phyloP scores from a whole-genome alignment of 306 rosid species.

The Cicer chorassanicum region DNA sequence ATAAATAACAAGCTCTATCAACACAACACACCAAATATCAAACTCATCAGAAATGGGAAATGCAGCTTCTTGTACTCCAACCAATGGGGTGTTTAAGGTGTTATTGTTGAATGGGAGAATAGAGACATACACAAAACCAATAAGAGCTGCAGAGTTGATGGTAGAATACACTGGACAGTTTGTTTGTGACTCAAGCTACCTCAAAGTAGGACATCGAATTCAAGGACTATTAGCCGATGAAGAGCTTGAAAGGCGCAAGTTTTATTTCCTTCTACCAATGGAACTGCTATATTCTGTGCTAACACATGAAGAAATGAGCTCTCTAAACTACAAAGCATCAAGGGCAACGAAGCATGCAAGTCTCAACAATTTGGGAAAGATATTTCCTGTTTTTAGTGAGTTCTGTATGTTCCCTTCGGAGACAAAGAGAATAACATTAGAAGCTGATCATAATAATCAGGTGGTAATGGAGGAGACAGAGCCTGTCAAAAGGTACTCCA shows the following conservation, averaged over 20 bases:
- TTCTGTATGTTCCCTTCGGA: conserved; percentile 66
- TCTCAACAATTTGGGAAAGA: conserved; percentile 64
- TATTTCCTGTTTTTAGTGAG: conserved; percentile 70
- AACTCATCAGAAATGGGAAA: conserved; percentile 67
- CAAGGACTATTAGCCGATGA: conserved; percentile 76
- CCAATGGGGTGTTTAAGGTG: conserved; percentile 59
- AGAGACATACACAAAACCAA: conserved; percentile 56
- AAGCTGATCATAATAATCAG: conserved; percentile 4
- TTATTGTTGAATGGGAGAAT: conserved; percentile 62
- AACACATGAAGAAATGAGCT: conserved; percentile 76
- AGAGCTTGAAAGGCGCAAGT: conserved; percentile 56
- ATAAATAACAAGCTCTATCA: conserved; percentile 47
- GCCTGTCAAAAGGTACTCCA: conserved; percentile 55
- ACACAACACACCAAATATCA: background rate
- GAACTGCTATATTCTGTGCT: conserved; percentile 83
- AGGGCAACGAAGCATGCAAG: conserved; percentile 61
- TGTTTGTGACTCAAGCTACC: conserved; percentile 74
- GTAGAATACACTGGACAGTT: conserved; percentile 66
- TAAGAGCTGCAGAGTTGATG: conserved; percentile 80
- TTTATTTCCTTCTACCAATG: conserved; percentile 87
- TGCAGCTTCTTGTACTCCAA: conserved; percentile 72
- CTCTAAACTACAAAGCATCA: conserved; percentile 66
- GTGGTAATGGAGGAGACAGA: conserved; percentile 44
- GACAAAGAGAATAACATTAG: conserved; percentile 45
- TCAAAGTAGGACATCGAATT: conserved; percentile 75